These are phyloP conservation scores for Aspergillus sclerotiicarbonarius DNA, from an alignment of 495 filamentous ascomycete species.

Conservation along the genomic window DNA sequence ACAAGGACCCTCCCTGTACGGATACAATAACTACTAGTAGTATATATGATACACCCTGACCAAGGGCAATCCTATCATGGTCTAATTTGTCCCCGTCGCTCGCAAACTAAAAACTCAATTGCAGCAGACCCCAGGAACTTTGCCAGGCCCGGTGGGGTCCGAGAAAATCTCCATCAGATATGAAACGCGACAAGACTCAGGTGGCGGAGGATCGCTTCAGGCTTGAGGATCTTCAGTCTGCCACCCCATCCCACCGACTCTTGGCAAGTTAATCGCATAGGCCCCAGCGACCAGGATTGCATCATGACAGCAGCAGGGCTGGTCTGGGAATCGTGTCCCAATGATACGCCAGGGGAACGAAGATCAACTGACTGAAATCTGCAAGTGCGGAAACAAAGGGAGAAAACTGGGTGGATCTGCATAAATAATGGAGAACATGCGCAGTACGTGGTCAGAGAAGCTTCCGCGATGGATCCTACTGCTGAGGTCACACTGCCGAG, in stretches of 20 bases:
- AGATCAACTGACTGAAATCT: neutral
- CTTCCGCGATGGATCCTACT: conserved; percentile 4
- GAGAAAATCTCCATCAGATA: neutral
- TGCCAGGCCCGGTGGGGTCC: neutral
- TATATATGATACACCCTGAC: neutral
- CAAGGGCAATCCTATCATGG: neutral
- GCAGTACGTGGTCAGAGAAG: neutral
- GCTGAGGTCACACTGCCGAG: conserved; percentile 11
- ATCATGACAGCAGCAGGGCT: neutral
- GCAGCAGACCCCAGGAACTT: neutral
- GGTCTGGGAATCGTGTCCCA: neutral
- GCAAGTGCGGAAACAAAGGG: neutral
- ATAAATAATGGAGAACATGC: neutral
- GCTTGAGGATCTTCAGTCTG: neutral
- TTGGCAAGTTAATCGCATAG: neutral
- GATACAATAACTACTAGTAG: neutral
- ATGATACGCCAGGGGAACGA: neutral
- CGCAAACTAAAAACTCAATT: neutral
- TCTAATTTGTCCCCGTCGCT: neutral
- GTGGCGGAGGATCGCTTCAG: neutral
- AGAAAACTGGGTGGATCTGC: neutral
- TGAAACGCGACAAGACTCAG: neutral
- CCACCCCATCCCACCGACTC: neutral
- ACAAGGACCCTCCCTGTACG: too few species aligned
- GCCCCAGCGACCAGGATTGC: neutral